Evolutionary conservation across 164 flowering plant genomes (phyloP), one percentile per base, ranked within the genome.

Genomic region (Cinnamomum chago): DNA sequence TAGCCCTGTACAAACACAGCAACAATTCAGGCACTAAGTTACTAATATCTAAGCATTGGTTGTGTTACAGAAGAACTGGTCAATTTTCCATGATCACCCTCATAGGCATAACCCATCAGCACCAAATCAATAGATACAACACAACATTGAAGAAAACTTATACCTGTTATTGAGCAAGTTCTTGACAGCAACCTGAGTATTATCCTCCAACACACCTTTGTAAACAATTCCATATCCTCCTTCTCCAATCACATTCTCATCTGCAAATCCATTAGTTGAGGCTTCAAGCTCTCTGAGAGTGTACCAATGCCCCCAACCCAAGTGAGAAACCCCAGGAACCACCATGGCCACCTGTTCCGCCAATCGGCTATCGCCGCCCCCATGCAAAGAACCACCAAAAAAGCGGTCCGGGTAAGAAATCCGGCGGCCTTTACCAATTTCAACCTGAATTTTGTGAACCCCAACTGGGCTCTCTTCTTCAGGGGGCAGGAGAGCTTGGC

Each of bases 221-320:
- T 90, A 88, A 30, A 90, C 94, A 75, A 90, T 87, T 33, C 92
- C 94, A 80, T 89, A 88, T 1, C 93, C 93, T 58, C 93, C 93
- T 81, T 86, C 90, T 12, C 93, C 93, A 70, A 89, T 85, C 75
- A 90, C 94, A 79, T 87, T 90, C 78, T 86, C 92, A 72, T 84
- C 87, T 20, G 84, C 79, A 75, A 90, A 90, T 23, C 88, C 83
- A 76, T 86, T 82, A 2, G 94, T 87, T 0, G 94, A 60, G 15
- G 27, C 83, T 81, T 90, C 90, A 73, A 90, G 90, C 86, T 90
- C 94, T 73, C 90, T 84, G 27, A 90, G 80, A 3, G 89, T 90
- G 67, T 88, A 90, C 92, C 94, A 88, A 64, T 87, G 92, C 1
- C 94, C 94, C 94, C 94, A 90, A 1, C 92, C 94, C 81, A 90